Evolutionary conservation across 2,329 filamentous ascomycete genomes (phyloP), one percentile per base, ranked within the genome.

Genomic region (Trichophyton schoenleinii): DNA sequence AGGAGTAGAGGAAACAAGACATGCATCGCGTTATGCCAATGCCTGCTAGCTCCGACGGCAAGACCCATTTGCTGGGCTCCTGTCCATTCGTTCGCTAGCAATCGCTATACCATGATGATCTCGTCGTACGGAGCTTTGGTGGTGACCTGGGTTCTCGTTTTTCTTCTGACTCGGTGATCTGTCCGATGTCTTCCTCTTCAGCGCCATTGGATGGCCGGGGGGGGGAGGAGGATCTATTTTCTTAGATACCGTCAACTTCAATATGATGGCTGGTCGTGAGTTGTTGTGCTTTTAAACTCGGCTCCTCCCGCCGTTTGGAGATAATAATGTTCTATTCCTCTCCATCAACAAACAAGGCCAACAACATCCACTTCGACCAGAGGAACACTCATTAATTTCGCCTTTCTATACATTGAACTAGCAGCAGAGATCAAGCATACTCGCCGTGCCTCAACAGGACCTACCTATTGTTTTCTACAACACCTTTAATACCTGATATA

Each of bases 261-360:
- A 22, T 9, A 55, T 60, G 41, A 28, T 58, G 36, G 34, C 41
- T 9, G 34, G 22, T 25, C 28, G 42, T 36, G 11, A 18, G 22
- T 7, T 55, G 55, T 62, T 44, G 22, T 44, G 22, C 36, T 58
- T 58, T 48, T 59, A 48, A 52, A 58, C 57, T 63, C 34, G 60
- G 59, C 49, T 62, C 48, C 55, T 48, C 53, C 55, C 55, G 36
- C 34, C 28, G 52, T 58, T 48, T 48, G 9, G 36, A 58, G 52
- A 60, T 25, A 59, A 38, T 38, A 59, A 38, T 38, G 8, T 59
- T 63, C 48, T 58, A 46, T 48, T 31, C 36, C 11, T 15, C 55
- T 42, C 22, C 34, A 42, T 58, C 55, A 15, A 8, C 25, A 42
- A n/a, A 8, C 25, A 38, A 15, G n/a, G 28, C 3, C 31, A 57